phyloP scores from a whole-genome alignment of 1,284 basidiomycete species.

The Apiotrichum domesticum region DNA sequence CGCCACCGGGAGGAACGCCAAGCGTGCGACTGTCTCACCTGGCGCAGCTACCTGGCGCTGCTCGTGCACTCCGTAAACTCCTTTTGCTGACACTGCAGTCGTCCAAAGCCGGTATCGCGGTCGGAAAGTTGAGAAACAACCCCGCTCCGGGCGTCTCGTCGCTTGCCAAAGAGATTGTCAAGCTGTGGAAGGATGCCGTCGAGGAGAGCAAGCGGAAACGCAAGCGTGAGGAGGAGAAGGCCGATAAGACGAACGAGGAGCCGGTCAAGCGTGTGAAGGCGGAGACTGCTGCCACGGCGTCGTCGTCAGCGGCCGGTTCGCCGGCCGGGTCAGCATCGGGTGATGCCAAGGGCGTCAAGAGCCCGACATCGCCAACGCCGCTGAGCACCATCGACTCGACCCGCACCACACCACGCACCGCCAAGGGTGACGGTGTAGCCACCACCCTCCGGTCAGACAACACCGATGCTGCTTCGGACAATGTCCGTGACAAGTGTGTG shows the following conservation, averaged over 20 bases:
- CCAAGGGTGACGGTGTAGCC: conserved; percentile 64
- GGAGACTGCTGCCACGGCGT: conserved; percentile 11
- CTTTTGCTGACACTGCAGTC: conserved; percentile 16
- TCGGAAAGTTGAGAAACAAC: conserved; percentile 81
- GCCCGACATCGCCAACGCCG: conserved; percentile 12
- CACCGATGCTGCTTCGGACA: conserved; percentile 55
- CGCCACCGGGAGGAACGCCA: no score
- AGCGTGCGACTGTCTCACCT: no score
- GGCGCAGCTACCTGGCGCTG: no score
- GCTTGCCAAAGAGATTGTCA: conserved; percentile 86
- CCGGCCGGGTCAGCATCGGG: conserved; percentile 5
- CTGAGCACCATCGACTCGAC: conserved; percentile 49
- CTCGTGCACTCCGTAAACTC: not conserved
- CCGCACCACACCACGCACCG: conserved; percentile 53
- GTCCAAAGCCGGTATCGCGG: conserved; percentile 84
- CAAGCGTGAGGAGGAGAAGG: conserved; percentile 29
- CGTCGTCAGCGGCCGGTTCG: conserved; percentile 1
- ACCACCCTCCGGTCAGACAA: conserved; percentile 22
- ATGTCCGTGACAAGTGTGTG: conserved; percentile 71
- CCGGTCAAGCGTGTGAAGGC: conserved; percentile 34
- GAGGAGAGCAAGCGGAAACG: conserved; percentile 62
- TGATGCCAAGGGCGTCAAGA: not conserved
- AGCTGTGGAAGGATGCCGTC: conserved; percentile 81
- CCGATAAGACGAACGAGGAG: conserved; percentile 22
- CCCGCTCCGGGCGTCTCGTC: conserved; percentile 66